Evolutionary conservation across 495 filamentous ascomycete species (phyloP).

Genomic region (Talaromyces ruber): DNA sequence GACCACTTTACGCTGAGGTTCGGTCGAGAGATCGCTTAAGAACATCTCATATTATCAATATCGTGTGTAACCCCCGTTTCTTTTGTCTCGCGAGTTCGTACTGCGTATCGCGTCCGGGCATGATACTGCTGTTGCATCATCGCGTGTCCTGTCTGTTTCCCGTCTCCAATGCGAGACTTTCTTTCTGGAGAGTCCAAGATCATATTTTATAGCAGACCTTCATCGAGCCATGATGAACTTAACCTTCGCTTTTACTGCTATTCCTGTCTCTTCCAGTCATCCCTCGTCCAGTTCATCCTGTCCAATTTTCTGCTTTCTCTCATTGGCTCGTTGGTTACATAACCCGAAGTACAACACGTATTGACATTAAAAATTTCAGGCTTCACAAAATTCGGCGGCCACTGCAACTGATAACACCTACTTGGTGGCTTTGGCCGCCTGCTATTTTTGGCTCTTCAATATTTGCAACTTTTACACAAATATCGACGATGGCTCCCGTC

Average conservation of each 20-base stretch:
- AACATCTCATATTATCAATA: background rate
- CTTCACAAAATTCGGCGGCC: background rate
- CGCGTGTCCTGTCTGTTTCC: background rate
- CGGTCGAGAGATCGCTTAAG: background rate
- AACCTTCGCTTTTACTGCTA: background rate
- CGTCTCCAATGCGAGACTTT: background rate
- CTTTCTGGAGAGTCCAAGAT: background rate
- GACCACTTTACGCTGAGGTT: background rate
- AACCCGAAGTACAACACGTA: background rate
- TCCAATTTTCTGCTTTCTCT: slow-evolving; percentile 7
- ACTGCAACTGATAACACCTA: background rate
- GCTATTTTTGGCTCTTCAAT: background rate
- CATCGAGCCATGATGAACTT: background rate
- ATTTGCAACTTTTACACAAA: background rate
- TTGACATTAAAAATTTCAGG: background rate
- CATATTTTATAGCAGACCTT: background rate
- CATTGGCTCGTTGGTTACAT: background rate
- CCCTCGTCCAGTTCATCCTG: background rate
- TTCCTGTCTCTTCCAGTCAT: background rate
- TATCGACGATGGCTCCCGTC: slow-evolving; percentile 24
- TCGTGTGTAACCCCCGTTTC: background rate
- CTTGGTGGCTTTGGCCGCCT: background rate
- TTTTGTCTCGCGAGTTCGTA: background rate
- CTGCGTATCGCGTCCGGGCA: background rate
- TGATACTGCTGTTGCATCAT: background rate